Conservation (phyloP, 2,329 filamentous ascomycete species). For the Penicillium olsonii region DNA sequence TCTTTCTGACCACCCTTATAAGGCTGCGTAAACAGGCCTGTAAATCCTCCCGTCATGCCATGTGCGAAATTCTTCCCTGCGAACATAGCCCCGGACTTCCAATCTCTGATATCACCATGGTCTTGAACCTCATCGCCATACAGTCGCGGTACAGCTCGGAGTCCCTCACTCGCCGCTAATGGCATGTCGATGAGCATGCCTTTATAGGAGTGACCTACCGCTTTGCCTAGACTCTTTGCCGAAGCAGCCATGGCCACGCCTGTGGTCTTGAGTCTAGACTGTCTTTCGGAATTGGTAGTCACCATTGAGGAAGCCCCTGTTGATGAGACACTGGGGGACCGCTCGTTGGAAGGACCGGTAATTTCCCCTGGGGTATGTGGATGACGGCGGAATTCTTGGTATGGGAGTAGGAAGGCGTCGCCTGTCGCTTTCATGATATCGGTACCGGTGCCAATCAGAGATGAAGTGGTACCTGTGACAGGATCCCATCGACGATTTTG, state of each 20-base stretch:
- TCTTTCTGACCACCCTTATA: slow-evolving; percentile 33
- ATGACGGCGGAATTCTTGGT: slow-evolving; percentile 16
- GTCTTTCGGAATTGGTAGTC: neutral
- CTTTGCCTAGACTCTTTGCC: slow-evolving; percentile 26
- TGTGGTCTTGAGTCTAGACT: slow-evolving; percentile 1
- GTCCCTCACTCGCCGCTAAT: slow-evolving; percentile 37
- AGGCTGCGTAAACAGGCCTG: slow-evolving; percentile 33
- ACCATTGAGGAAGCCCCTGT: neutral
- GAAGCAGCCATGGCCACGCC: slow-evolving; percentile 14
- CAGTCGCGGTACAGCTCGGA: slow-evolving; percentile 36
- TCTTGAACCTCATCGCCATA: slow-evolving; percentile 39
- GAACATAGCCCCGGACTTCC: slow-evolving; percentile 33
- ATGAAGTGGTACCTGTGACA: slow-evolving; percentile 24
- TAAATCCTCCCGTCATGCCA: slow-evolving; percentile 35
- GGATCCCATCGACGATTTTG: slow-evolving; percentile 34
- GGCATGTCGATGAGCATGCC: slow-evolving; percentile 40
- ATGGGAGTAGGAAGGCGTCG: slow-evolving; percentile 25
- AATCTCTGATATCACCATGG: slow-evolving; percentile 34
- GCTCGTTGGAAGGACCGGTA: neutral
- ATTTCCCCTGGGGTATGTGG: neutral
- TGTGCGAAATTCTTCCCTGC: slow-evolving; percentile 36
- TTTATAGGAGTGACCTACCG: slow-evolving; percentile 30
- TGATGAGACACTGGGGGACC: neutral
- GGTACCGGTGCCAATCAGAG: slow-evolving; percentile 19
- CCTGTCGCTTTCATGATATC: slow-evolving; percentile 22